phyloP scores from a whole-genome alignment of 345 rosid genomes.

The Populus deltoides region DNA sequence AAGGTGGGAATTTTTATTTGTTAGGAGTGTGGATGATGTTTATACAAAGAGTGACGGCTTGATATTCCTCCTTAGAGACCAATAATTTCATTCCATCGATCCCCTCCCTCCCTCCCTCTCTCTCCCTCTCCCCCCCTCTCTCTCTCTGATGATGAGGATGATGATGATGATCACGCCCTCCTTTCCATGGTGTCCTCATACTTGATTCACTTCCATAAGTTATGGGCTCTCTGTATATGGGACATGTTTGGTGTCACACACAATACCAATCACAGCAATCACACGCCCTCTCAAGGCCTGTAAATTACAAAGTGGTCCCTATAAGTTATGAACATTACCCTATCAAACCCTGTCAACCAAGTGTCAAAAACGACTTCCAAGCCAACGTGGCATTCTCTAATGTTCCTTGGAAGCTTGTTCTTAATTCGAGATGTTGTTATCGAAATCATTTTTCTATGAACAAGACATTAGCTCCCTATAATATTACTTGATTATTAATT shows the following conservation, averaged over 20 bases:
- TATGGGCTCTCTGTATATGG: conserved; percentile 3
- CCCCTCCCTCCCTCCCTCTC: not conserved
- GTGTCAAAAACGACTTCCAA: not conserved
- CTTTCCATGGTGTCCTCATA: conserved; percentile 1
- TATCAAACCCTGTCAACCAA: not conserved
- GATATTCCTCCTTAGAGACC: conserved; percentile 34
- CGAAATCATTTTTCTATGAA: conserved; percentile 23
- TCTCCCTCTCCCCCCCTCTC: not conserved
- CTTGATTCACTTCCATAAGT: conserved; percentile 25
- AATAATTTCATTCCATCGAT: conserved; percentile 28
- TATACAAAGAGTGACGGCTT: conserved; percentile 61
- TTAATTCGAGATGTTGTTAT: conserved; percentile 3
- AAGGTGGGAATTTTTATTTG: conserved; percentile 27
- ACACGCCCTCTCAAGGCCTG: not conserved
- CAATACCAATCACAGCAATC: not conserved
- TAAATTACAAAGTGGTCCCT: not conserved
- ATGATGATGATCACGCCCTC: not conserved
- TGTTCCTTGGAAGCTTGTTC: conserved; percentile 15
- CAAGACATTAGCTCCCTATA: not conserved
- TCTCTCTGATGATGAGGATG: no score
- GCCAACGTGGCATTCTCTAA: conserved; percentile 22
- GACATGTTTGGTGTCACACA: conserved; percentile 5
- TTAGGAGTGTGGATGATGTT: conserved; percentile 21
- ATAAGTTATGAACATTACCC: not conserved
- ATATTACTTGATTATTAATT: not conserved